Conservation (phyloP, 306 rosid species). For the Citrullus mucosospermus region DNA sequence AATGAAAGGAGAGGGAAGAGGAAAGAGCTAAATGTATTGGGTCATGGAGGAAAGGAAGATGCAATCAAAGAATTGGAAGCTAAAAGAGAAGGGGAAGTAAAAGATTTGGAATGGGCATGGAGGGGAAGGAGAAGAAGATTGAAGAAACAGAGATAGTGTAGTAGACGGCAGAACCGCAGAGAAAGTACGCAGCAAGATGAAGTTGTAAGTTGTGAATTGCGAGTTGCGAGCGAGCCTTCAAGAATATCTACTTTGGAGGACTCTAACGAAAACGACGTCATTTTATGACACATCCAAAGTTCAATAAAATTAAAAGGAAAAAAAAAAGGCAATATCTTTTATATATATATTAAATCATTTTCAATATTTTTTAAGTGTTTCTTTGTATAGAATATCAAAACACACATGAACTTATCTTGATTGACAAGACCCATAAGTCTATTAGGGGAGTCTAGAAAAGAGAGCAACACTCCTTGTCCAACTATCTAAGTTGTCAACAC, state of each 20-base stretch:
- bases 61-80: not conserved
- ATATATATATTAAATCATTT: not conserved
- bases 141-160: not conserved
- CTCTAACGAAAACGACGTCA: not conserved
- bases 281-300: not conserved
- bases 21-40: not conserved
- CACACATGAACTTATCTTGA: no score
- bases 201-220: not conserved
- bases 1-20: not conserved
- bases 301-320: not conserved
- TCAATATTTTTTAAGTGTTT: no score
- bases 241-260: constrained; percentile 5
- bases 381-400: no score
- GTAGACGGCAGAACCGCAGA: not conserved
- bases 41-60: constrained; percentile 10
- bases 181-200: not conserved
- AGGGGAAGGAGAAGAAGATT: constrained; percentile 1
- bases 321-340: not conserved
- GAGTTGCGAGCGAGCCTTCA: not conserved
- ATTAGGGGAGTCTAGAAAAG: no score
- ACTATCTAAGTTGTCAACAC: no score
- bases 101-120: constrained; percentile 13
- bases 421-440: no score
- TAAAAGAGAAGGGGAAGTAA: constrained; percentile 12
- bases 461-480: no score